Conservation (phyloP, 352 stramenopile species). For the Globisporangium irregulare region DNA sequence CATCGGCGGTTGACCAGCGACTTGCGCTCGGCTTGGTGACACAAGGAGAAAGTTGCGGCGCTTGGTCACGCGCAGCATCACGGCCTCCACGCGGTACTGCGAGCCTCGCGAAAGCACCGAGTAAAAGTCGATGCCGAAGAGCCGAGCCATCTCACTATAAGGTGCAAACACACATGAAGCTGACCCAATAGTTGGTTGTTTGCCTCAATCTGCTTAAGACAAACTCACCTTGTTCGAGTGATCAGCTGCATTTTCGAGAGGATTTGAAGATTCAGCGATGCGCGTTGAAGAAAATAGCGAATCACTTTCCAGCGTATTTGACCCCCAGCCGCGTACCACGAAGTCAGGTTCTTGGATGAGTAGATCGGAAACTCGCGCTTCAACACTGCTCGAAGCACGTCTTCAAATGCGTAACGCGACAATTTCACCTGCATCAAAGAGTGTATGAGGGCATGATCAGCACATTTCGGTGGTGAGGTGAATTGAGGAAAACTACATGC, state of each 20-base stretch:
- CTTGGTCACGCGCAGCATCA: conserved; percentile 92
- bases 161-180: neutral
- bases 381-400: conserved; percentile 66
- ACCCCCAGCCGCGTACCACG: conserved; percentile 48
- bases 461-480: neutral
- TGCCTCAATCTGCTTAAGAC: no score
- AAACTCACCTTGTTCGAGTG: conserved; percentile 61
- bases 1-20: conserved; percentile 89
- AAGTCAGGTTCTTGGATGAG: conserved; percentile 45
- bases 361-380: conserved; percentile 65
- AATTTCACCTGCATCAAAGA: conserved; percentile 70
- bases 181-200: neutral
- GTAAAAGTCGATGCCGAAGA: conserved; percentile 95
- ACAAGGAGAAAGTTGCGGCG: conserved; percentile 83
- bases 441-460: neutral
- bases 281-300: conserved; percentile 41
- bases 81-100: conserved; percentile 92
- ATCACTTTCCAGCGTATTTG: conserved; percentile 53
- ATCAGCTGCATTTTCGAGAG: conserved; percentile 85
- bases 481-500: neutral
- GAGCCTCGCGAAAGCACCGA: conserved; percentile 91
- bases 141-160: conserved; percentile 88
- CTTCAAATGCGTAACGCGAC: conserved; percentile 74
- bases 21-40: conserved; percentile 74
- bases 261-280: conserved; percentile 68